Conservation (phyloP, 306 rosid species). For the Quercus aquifolioides region DNA sequence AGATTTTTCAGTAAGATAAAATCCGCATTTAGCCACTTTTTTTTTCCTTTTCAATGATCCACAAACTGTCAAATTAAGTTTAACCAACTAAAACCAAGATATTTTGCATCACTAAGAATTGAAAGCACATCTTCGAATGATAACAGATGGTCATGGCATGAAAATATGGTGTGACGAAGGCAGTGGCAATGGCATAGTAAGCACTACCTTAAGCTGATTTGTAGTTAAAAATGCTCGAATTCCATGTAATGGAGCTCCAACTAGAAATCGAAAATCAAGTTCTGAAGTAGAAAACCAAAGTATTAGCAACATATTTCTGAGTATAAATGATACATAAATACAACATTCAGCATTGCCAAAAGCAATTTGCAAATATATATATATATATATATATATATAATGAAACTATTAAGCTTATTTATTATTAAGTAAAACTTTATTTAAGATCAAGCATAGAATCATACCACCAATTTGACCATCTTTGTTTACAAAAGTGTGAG, state of each 20-base stretch:
- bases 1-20: background rate
- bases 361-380: background rate
- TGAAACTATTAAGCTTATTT: background rate
- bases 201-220: slow-evolving; percentile 79
- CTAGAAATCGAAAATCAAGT: slow-evolving; percentile 91
- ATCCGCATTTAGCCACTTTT: background rate
- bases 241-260: slow-evolving; percentile 96
- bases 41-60: background rate
- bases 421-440: background rate
- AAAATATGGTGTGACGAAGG: slow-evolving; percentile 9
- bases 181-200: background rate
- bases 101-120: background rate
- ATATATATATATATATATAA: background rate
- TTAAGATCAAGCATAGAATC: slow-evolving; percentile 25
- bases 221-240: slow-evolving; percentile 90
- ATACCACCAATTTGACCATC: slow-evolving; percentile 97
- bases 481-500: slow-evolving; percentile 90
- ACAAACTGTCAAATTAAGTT: background rate
- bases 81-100: background rate
- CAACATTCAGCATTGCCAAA: slow-evolving; percentile 2
- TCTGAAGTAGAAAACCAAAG: slow-evolving; percentile 56
- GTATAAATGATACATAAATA: background rate
- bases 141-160: slow-evolving; percentile 3
- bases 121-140: background rate
- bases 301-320: slow-evolving; percentile 10